Evolutionary conservation across 371 early-diverging fungal species (phyloP).

Genomic region (Enterocytospora artemiae): DNA sequence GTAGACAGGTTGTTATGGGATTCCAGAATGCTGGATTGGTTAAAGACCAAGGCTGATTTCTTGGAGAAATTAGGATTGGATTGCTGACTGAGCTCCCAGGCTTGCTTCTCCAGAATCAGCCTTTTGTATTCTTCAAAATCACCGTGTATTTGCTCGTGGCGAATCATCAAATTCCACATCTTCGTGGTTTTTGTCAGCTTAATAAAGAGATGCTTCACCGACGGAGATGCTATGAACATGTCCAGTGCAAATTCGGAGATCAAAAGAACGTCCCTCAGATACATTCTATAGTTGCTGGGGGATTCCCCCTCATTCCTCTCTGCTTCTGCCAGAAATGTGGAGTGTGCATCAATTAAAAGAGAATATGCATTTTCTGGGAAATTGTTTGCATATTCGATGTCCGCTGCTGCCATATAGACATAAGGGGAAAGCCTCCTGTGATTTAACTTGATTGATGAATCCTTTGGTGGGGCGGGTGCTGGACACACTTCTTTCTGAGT

Average conservation of each 20-base stretch:
- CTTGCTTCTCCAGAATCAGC: constrained; percentile 21
- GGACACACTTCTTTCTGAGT: no score
- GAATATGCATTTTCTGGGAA: constrained; percentile 11
- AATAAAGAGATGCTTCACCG: constrained; percentile 27
- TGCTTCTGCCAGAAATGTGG: constrained; percentile 11
- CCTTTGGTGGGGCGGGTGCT: no score
- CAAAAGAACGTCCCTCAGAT: constrained; percentile 4
- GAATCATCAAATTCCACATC: constrained; percentile 37
- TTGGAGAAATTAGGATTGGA: no score
- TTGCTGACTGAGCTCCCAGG: no score
- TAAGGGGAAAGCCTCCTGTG: no score
- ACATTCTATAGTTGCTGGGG: no score
- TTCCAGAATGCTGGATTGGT: no score
- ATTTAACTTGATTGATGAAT: no score
- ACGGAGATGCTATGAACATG: constrained; percentile 19
- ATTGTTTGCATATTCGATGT: not conserved
- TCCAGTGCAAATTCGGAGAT: constrained; percentile 29
- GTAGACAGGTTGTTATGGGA: no score
- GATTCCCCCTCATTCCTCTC: no score
- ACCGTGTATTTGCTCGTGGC: constrained; percentile 22
- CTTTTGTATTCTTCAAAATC: constrained; percentile 17
- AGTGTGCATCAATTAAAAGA: constrained; percentile 17
- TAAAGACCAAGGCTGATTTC: no score
- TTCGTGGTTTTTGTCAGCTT: constrained; percentile 22
- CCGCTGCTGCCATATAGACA: not conserved